A percentile compares a stretch with the other conserved stretches of the same genome.
Conservation (phyloP, 345 rosid species). For the Durio zibethinus region DNA sequence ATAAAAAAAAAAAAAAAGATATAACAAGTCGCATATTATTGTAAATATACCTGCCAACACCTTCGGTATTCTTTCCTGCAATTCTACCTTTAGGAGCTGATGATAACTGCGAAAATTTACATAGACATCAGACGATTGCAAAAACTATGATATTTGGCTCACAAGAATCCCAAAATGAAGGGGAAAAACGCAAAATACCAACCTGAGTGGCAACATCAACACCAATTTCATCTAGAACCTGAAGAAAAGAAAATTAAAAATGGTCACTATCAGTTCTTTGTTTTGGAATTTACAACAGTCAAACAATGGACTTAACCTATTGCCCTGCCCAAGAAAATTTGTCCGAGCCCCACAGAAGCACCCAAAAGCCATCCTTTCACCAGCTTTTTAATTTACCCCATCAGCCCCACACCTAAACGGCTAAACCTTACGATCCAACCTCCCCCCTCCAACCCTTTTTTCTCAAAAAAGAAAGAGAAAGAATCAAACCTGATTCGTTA, state of each 20-base stretch:
- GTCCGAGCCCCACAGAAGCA: not conserved
- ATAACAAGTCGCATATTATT: not conserved
- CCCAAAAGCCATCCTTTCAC: not conserved
- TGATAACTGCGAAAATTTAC: conserved; percentile 52
- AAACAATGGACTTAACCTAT: not conserved
- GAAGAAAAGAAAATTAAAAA: conserved; percentile 5
- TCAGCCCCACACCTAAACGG: not conserved
- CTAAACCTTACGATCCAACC: not conserved
- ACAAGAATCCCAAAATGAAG: not conserved
- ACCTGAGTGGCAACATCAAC: conserved; percentile 95
- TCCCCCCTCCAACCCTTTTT: not conserved
- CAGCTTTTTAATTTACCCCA: not conserved
- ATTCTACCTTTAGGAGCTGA: conserved; percentile 82
- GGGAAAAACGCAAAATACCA: conserved; percentile 18
- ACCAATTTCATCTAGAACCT: conserved; percentile 98
- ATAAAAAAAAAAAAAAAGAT: not conserved
- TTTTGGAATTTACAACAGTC: not conserved
- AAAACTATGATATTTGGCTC: conserved; percentile 5
- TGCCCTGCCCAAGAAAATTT: not conserved
- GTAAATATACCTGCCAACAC: conserved; percentile 62
- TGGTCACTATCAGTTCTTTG: not conserved
- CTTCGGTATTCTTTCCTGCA: conserved; percentile 48
- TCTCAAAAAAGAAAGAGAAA: not conserved
- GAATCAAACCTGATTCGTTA: conserved; percentile 73
- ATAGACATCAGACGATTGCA: conserved; percentile 9